These are phyloP conservation scores for Acarospora socialis DNA, from an alignment of 2,329 filamentous ascomycete genomes.

Conservation along the genomic window DNA sequence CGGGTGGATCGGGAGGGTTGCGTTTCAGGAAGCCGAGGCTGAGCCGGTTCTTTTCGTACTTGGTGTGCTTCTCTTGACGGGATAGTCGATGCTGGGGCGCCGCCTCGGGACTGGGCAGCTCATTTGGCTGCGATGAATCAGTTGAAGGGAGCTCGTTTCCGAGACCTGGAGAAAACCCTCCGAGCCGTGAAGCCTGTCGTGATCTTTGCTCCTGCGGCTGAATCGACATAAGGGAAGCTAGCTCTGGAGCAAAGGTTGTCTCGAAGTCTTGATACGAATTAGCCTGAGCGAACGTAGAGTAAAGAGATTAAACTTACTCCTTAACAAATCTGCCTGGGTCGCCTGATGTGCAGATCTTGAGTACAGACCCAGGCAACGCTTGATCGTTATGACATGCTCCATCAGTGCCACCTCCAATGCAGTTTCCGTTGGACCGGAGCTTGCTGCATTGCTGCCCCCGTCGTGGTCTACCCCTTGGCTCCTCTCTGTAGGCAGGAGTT, in stretches of 20 bases:
- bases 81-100: no score
- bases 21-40: constrained; percentile 12
- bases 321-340: constrained; percentile 47
- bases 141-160: no score
- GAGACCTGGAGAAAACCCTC: no score
- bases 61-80: no score
- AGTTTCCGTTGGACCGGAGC: constrained; percentile 49
- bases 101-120: no score
- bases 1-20: not conserved
- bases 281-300: constrained; percentile 7
- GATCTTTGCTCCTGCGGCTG: not conserved
- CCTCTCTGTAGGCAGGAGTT: constrained; percentile 45
- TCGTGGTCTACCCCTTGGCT: constrained; percentile 28
- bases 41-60: constrained; percentile 2
- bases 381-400: constrained; percentile 79
- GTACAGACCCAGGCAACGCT: constrained; percentile 62
- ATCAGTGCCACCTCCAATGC: constrained; percentile 74
- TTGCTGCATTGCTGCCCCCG: constrained; percentile 34
- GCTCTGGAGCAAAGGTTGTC: constrained; percentile 29
- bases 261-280: constrained; percentile 38
- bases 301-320: constrained; percentile 37
- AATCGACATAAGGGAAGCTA: constrained; percentile 8
- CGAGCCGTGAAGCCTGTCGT: no score
- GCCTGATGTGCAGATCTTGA: constrained; percentile 46
- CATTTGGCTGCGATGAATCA: no score